Evolutionary conservation across 202 grass and related monocot genomes (phyloP).

Genomic region (Brachypodium distachyon): DNA sequence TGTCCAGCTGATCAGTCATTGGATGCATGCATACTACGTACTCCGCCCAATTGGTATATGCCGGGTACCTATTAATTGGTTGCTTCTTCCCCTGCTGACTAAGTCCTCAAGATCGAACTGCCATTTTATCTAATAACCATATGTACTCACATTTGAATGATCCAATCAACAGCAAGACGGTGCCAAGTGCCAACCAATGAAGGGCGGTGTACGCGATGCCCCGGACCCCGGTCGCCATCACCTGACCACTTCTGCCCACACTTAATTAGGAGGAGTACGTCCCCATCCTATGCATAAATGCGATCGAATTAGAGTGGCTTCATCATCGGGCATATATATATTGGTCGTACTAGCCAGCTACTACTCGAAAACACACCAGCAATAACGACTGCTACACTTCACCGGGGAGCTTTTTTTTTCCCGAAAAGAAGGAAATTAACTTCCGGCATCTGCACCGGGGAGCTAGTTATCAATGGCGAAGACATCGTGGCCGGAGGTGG

Average conservation of each 20-base stretch:
- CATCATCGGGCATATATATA: neutral
- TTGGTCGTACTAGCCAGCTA: neutral
- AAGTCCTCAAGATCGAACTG: neutral
- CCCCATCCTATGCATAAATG: neutral
- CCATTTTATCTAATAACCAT: too few species aligned
- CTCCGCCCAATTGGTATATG: too few species aligned
- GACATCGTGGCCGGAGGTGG: constrained; percentile 13
- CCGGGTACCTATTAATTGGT: too few species aligned
- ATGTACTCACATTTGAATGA: too few species aligned
- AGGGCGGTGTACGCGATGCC: neutral
- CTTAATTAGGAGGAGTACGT: too few species aligned
- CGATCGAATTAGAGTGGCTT: neutral
- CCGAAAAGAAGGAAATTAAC: too few species aligned
- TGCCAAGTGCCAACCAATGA: neutral
- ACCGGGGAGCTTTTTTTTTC: too few species aligned
- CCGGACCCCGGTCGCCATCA: neutral
- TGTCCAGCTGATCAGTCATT: too few species aligned
- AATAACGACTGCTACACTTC: neutral
- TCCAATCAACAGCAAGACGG: neutral
- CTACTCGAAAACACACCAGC: neutral
- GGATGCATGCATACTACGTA: too few species aligned
- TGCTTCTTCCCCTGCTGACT: too few species aligned
- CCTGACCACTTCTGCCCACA: neutral
- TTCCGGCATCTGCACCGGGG: too few species aligned
- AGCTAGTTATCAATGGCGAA: neutral